Conservation (phyloP, 2,329 filamentous ascomycete genomes). For the Simplicillium sp. region DNA sequence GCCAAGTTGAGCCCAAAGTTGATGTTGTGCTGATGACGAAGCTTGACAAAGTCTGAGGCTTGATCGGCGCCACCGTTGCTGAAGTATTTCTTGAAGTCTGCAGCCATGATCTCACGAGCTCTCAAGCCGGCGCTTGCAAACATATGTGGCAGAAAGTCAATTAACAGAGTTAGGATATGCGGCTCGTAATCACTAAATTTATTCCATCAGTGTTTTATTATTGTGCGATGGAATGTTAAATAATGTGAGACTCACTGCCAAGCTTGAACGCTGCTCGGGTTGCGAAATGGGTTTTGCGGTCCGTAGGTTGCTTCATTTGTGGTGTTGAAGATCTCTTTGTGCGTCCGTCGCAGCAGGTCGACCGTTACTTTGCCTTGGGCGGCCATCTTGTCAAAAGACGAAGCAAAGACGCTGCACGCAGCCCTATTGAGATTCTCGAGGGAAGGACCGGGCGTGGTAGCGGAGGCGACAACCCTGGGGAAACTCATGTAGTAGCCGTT, state of each 20-base stretch:
- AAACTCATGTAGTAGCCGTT: no score
- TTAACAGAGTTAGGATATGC: background rate
- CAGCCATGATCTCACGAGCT: background rate
- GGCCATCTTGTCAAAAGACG: no score
- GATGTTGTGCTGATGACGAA: background rate
- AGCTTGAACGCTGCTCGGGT: background rate
- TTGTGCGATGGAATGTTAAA: no score
- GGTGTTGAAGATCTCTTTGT: no score
- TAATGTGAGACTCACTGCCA: background rate
- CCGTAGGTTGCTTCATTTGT: constrained; percentile 7
- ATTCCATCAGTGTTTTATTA: no score
- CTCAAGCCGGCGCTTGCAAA: background rate
- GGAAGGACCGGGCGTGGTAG: no score
- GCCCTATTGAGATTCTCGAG: no score
- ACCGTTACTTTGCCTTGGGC: no score
- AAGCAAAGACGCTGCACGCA: no score
- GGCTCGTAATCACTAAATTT: no score
- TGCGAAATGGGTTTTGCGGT: constrained; percentile 5
- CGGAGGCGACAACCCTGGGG: no score
- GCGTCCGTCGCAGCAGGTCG: no score
- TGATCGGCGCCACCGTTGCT: background rate
- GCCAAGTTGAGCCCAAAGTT: background rate
- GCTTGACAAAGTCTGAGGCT: background rate
- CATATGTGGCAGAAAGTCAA: background rate
- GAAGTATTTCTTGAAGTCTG: background rate